Evolutionary conservation across 208 protist species (phyloP).

Genomic region (Trichomonas gallinae): DNA sequence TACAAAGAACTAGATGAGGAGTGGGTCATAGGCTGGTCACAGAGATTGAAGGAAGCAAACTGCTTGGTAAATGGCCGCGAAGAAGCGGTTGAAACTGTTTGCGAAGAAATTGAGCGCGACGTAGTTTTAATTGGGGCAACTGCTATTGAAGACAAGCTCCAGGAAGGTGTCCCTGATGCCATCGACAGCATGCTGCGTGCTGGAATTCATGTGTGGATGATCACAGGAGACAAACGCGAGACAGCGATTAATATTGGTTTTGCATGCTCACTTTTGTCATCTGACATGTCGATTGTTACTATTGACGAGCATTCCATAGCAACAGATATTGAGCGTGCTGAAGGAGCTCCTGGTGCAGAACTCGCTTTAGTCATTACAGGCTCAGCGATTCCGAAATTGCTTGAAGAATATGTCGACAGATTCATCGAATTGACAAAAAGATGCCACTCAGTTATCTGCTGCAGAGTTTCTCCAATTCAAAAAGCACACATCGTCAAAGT

Average conservation of each 20-base stretch:
- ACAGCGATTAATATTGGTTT: conserved; percentile 70
- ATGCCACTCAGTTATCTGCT: conserved; percentile 33
- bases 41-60: conserved; percentile 18
- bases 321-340: background rate
- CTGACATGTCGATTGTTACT: conserved; percentile 25
- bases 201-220: conserved; percentile 78
- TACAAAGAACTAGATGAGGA: background rate
- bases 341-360: background rate
- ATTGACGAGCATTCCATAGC: background rate
- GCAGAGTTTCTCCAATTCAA: conserved; percentile 31
- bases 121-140: conserved; percentile 33
- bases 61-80: background rate
- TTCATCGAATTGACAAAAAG: conserved; percentile 6
- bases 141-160: conserved; percentile 61
- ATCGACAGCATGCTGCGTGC: conserved; percentile 49
- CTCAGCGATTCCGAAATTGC: background rate
- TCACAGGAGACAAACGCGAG: conserved; percentile 95
- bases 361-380: background rate
- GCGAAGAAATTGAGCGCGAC: conserved; percentile 25
- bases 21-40: background rate
- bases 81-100: conserved; percentile 26
- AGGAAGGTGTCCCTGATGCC: conserved; percentile 66
- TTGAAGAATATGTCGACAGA: background rate
- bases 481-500: conserved; percentile 31
- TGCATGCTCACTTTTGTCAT: conserved; percentile 31